phyloP scores from a whole-genome alignment of 202 grass and related monocot genomes.

The Dendrocalamus latiflorus region DNA sequence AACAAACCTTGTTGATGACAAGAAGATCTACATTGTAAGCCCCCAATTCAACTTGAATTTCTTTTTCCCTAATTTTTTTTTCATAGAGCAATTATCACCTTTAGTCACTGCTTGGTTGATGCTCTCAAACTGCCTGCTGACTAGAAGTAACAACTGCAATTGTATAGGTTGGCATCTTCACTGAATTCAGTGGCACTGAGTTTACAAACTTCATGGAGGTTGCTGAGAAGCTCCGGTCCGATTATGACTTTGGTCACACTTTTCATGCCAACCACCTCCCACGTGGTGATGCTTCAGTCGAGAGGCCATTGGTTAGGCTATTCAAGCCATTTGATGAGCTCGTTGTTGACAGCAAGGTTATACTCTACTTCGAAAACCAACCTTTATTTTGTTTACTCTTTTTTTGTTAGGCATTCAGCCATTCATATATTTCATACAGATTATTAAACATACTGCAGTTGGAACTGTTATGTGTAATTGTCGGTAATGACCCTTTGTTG shows the following conservation, averaged over 20 bases:
- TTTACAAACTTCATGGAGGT: slow-evolving; percentile 73
- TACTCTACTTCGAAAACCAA: not conserved
- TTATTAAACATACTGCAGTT: not conserved
- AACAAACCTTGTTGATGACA: too few relatives aligned
- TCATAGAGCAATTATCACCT: too few relatives aligned
- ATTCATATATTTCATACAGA: not conserved
- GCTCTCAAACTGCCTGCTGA: too few relatives aligned
- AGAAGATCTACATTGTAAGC: too few relatives aligned
- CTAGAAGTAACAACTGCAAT: too few relatives aligned
- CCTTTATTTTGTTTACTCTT: not conserved
- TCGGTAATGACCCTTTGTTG: not conserved
- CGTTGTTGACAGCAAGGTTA: slow-evolving; percentile 81
- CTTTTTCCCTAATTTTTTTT: too few relatives aligned
- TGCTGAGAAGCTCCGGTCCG: slow-evolving; percentile 81
- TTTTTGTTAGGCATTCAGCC: not conserved
- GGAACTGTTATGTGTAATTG: not conserved
- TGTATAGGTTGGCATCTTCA: too few relatives aligned
- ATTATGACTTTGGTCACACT: slow-evolving; percentile 74
- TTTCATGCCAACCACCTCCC: slow-evolving; percentile 70
- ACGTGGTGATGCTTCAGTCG: slow-evolving; percentile 49
- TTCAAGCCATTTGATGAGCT: slow-evolving; percentile 95
- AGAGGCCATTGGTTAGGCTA: slow-evolving; percentile 65
- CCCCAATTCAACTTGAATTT: too few relatives aligned
- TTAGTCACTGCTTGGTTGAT: too few relatives aligned
- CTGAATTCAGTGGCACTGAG: too few relatives aligned